Conservation (phyloP, 305 asterid genomes). For the Withania somnifera region DNA sequence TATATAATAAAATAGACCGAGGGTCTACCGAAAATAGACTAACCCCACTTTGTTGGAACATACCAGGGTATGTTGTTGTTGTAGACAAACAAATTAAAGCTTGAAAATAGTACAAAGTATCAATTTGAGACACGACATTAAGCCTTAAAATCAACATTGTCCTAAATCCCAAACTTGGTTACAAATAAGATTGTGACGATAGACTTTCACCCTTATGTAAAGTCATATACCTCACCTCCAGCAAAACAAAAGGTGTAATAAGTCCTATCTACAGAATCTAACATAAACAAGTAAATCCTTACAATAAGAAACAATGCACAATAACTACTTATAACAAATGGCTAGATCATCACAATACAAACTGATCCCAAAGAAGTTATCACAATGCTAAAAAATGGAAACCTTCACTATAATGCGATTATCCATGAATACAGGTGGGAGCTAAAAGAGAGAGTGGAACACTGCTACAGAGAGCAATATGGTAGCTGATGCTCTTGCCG, state of each 20-base stretch:
- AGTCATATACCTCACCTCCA: neutral
- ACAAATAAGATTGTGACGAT: neutral
- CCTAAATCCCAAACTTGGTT: neutral
- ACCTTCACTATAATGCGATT: too few species aligned
- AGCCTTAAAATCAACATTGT: neutral
- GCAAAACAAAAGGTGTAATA: neutral
- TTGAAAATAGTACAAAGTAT: neutral
- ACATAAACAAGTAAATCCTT: neutral
- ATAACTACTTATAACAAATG: neutral
- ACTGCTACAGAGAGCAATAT: too few species aligned
- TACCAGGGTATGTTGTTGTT: too few species aligned
- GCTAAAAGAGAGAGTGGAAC: too few species aligned
- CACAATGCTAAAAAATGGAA: too few species aligned
- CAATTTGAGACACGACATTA: neutral
- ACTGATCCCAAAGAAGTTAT: too few species aligned
- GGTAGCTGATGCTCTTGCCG: too few species aligned
- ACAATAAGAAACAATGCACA: neutral
- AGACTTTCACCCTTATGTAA: neutral
- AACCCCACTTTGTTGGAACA: too few species aligned
- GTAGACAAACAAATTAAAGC: neutral
- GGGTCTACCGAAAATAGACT: too few species aligned
- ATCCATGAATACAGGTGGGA: too few species aligned
- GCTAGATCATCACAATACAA: too few species aligned
- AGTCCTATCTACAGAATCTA: neutral
- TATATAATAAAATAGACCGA: too few species aligned